phyloP scores from a whole-genome alignment of 2,329 filamentous ascomycete genomes.

The Fusarium tupiense region DNA sequence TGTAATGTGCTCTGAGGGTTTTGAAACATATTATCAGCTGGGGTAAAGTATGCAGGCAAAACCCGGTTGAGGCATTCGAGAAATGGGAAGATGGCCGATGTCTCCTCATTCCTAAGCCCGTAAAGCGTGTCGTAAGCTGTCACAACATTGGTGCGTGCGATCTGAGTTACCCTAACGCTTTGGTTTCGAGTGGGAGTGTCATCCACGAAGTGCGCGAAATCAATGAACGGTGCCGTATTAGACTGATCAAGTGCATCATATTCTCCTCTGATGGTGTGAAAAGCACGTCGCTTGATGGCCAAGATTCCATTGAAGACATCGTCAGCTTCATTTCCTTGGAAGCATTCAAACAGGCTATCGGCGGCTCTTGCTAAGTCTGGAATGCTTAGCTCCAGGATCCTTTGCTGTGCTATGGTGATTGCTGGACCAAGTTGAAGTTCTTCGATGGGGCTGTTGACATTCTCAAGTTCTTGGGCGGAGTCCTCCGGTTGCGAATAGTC shows the following conservation, averaged over 20 bases:
- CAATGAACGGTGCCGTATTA: slow-evolving; percentile 41
- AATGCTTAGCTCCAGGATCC: slow-evolving; percentile 41
- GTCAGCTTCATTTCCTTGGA: slow-evolving; percentile 23
- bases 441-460: neutral
- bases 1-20: slow-evolving; percentile 45
- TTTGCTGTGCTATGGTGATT: slow-evolving; percentile 26
- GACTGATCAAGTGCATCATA: slow-evolving; percentile 34
- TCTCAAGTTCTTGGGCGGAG: slow-evolving; percentile 2
- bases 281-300: slow-evolving; percentile 41
- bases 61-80: slow-evolving; percentile 46
- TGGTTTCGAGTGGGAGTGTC: neutral
- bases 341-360: slow-evolving; percentile 41
- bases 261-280: slow-evolving; percentile 39
- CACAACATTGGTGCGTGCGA: slow-evolving; percentile 50
- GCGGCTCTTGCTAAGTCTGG: slow-evolving; percentile 43
- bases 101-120: slow-evolving; percentile 5
- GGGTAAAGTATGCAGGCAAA: slow-evolving; percentile 46
- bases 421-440: neutral
- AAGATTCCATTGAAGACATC: slow-evolving; percentile 39
- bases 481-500: slow-evolving; percentile 6
- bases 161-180: slow-evolving; percentile 10
- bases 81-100: slow-evolving; percentile 37
- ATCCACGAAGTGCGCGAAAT: slow-evolving; percentile 32
- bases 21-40: slow-evolving; percentile 19
- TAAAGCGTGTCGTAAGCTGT: slow-evolving; percentile 46